Conservation (phyloP, 1,139 yeast genomes). For the Saccharomyces hybrid region DNA sequence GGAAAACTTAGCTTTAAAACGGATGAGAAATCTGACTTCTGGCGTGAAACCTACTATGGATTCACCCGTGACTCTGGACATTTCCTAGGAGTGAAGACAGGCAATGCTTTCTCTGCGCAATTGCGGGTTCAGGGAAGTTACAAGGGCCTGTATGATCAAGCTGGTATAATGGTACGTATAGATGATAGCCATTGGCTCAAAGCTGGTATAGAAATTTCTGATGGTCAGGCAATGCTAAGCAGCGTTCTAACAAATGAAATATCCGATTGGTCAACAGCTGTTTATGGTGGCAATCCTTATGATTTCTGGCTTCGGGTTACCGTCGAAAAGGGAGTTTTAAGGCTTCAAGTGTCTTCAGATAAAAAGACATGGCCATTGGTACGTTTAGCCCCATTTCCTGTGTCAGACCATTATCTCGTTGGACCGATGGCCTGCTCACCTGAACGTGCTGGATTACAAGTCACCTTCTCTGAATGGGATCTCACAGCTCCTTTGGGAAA, state of each 20-base stretch:
- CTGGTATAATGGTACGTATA: conserved; percentile 5
- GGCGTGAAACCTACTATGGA: conserved; percentile 6
- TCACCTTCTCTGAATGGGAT: conserved; percentile 4
- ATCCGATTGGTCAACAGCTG: conserved; percentile 7
- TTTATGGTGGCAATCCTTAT: neutral
- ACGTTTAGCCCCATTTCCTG: conserved; percentile 5
- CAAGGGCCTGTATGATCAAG: conserved; percentile 5
- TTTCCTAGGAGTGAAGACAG: conserved; percentile 3
- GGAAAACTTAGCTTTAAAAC: neutral
- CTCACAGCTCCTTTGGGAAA: conserved; percentile 2
- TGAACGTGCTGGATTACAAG: conserved; percentile 5
- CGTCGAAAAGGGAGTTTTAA: conserved; percentile 2
- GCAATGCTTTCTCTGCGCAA: conserved; percentile 4
- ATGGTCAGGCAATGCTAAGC: conserved; percentile 5
- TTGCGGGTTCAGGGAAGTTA: conserved; percentile 2
- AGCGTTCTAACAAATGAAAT: conserved; percentile 4
- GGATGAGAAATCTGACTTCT: conserved; percentile 5
- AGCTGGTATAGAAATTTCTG: conserved; percentile 7
- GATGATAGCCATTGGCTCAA: conserved; percentile 5
- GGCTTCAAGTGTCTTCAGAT: conserved; percentile 5
- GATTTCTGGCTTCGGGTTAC: conserved; percentile 7
- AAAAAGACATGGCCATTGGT: conserved; percentile 6
- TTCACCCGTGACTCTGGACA: conserved; percentile 5
- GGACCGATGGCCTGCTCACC: conserved; percentile 7
- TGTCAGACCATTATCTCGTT: conserved; percentile 4